Percentiles rank a stretch among this genome's conserved stretches.
These are phyloP conservation scores for Euphorbia schlechtendalii DNA, from an alignment of 441 rosid genomes.

Conservation along the genomic window DNA sequence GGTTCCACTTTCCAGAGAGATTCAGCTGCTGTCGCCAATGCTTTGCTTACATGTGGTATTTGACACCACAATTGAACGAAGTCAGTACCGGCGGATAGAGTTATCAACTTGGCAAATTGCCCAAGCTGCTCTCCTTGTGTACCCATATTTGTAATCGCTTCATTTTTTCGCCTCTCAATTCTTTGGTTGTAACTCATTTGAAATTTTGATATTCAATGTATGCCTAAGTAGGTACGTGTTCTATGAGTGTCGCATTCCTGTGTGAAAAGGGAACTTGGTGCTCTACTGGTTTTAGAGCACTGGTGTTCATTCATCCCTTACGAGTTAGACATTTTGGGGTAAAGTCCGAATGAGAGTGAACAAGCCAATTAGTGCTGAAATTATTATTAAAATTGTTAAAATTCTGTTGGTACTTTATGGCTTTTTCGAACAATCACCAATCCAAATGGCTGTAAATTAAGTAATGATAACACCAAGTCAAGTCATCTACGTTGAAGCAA, in stretches of 20 bases:
- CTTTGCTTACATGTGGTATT: not conserved
- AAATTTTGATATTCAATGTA: conserved; percentile 19
- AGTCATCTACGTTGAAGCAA: too few species aligned
- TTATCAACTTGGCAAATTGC: not conserved
- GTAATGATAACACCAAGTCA: too few species aligned
- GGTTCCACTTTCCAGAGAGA: conserved; percentile 1
- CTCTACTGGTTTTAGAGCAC: too few species aligned
- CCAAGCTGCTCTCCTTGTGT: conserved; percentile 16
- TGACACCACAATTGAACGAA: not conserved
- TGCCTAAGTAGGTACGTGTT: not conserved
- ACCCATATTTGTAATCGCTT: conserved; percentile 17
- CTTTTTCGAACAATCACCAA: too few species aligned
- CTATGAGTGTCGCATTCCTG: not conserved
- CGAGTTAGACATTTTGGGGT: too few species aligned
- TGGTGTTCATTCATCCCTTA: too few species aligned
- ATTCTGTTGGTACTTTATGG: too few species aligned
- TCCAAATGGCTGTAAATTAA: too few species aligned
- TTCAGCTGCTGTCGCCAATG: not conserved
- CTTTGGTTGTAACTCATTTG: conserved; percentile 6
- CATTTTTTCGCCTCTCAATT: not conserved
- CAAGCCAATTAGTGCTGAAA: too few species aligned
- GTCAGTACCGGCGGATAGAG: not conserved
- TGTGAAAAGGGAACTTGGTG: too few species aligned
- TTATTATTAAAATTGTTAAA: too few species aligned
- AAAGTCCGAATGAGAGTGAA: too few species aligned